These are phyloP conservation scores for Neonectria magnoliae DNA, from an alignment of 2,329 filamentous ascomycete species.

Conservation along the genomic window DNA sequence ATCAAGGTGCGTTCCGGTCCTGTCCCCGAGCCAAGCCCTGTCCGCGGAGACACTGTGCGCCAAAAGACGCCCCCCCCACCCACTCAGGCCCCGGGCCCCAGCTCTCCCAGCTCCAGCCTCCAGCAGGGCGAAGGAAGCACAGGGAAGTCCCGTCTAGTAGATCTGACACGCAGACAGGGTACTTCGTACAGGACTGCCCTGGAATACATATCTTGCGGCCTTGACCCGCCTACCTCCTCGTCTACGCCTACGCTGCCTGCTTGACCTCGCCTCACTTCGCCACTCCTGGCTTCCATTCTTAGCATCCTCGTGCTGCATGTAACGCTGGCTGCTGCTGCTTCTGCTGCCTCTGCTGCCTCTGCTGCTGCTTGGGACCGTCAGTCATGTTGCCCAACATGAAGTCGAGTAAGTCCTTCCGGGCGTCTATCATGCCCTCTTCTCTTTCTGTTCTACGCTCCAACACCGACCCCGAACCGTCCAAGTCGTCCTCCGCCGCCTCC, in stretches of 20 bases:
- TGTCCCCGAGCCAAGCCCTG: slow-evolving; percentile 22
- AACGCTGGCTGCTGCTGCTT: slow-evolving; percentile 38
- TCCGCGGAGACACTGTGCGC: slow-evolving; percentile 29
- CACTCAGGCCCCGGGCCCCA: slow-evolving; percentile 18
- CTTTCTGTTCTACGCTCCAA: slow-evolving; percentile 49
- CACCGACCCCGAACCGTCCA: slow-evolving; percentile 42
- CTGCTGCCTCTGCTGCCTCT: neutral
- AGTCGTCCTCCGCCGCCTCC: slow-evolving; percentile 34
- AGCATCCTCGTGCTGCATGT: slow-evolving; percentile 45
- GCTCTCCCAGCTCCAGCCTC: slow-evolving; percentile 6
- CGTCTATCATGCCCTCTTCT: slow-evolving; percentile 50
- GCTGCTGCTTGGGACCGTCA: slow-evolving; percentile 28
- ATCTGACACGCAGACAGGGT: slow-evolving; percentile 45
- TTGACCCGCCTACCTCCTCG: slow-evolving; percentile 17
- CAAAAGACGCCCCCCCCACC: slow-evolving; percentile 18
- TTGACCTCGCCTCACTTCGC: slow-evolving; percentile 20
- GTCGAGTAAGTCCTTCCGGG: slow-evolving; percentile 57
- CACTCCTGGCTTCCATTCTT: slow-evolving; percentile 39
- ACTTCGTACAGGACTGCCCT: neutral
- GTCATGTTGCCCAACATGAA: slow-evolving; percentile 54
- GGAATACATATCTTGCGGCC: slow-evolving; percentile 24
- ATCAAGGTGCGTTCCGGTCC: slow-evolving; percentile 7
- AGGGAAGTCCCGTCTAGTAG: slow-evolving; percentile 43
- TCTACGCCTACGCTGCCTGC: slow-evolving; percentile 9
- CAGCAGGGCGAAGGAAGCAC: slow-evolving; percentile 24